Evolutionary conservation across 768 basidiomycete species (phyloP).

Genomic region (Mycena maculata): DNA sequence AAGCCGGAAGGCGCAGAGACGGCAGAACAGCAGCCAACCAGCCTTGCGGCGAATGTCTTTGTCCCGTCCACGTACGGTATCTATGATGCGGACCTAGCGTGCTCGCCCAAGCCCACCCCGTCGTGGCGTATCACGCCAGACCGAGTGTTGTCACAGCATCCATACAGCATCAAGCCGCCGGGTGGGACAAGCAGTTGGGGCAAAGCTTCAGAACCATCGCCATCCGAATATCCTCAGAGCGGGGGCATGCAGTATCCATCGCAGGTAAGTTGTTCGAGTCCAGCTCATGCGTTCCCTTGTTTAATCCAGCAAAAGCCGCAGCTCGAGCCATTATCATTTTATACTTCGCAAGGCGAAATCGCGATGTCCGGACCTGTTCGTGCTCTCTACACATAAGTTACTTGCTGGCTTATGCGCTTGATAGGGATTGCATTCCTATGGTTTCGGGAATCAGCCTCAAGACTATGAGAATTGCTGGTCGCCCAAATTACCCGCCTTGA

Average conservation of each 20-base stretch:
- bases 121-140: slow-evolving; percentile 4
- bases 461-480: not conserved
- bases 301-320: not conserved
- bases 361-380: not conserved
- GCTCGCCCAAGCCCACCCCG: not conserved
- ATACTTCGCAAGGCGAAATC: not conserved
- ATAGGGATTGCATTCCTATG: slow-evolving; percentile 1
- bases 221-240: not conserved
- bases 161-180: slow-evolving; percentile 13
- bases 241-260: not conserved
- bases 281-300: not conserved
- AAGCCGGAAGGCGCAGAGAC: not conserved
- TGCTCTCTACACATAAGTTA: not conserved
- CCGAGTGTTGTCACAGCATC: not conserved
- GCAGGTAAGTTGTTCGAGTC: not conserved
- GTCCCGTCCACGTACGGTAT: slow-evolving; percentile 1
- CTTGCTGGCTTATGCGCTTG: not conserved
- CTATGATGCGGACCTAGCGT: not conserved
- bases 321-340: not conserved
- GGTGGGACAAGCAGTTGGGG: slow-evolving; percentile 25
- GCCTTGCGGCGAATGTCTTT: slow-evolving; percentile 8
- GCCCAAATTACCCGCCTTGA: not conserved
- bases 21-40: not conserved
- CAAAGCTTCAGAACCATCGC: not conserved
- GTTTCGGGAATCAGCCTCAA: no score